Percentiles rank a stretch among this genome's conserved stretches.
These are phyloP conservation scores for Salix dunnii DNA, from an alignment of 345 rosid species.

Conservation along the genomic window DNA sequence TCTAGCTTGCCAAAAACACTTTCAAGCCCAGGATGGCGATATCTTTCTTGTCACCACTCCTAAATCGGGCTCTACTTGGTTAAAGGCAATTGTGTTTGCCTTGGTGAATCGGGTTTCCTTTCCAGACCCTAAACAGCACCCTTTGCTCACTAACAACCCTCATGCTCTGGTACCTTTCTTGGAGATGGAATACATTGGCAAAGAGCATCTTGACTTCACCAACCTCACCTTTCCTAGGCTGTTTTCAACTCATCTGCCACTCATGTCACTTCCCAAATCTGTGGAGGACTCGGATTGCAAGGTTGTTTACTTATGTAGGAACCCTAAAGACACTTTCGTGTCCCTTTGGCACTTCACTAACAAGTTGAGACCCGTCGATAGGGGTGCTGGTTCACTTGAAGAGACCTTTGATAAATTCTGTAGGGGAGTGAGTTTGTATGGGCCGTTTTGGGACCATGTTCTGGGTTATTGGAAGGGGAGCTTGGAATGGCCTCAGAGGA, in stretches of 20 bases:
- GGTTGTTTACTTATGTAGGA: conserved; percentile 54
- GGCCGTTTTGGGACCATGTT: conserved; percentile 66
- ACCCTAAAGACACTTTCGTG: conserved; percentile 55
- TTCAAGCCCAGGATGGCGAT: conserved; percentile 41
- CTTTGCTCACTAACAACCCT: conserved; percentile 47
- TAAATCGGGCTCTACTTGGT: conserved; percentile 66
- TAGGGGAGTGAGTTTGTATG: conserved; percentile 40
- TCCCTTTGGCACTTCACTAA: conserved; percentile 58
- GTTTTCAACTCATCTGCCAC: conserved; percentile 41
- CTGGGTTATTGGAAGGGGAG: conserved; percentile 23
- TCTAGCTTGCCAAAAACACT: conserved; percentile 38
- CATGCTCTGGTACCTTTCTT: conserved; percentile 60
- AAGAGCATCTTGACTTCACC: conserved; percentile 20
- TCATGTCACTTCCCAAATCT: conserved; percentile 32
- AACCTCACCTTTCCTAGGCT: conserved; percentile 37
- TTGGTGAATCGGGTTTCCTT: conserved; percentile 28
- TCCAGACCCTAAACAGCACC: conserved; percentile 31
- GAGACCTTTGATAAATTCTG: conserved; percentile 40
- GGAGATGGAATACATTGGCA: conserved; percentile 23
- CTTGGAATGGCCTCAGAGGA: conserved; percentile 33
- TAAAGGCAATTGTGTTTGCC: conserved; percentile 49
- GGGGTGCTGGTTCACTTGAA: conserved; percentile 26
- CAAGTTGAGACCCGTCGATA: conserved; percentile 29
- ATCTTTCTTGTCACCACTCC: conserved; percentile 50
- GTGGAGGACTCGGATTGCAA: conserved; percentile 36